Percentiles rank a stretch among this genome's conserved stretches.
These are phyloP conservation scores for Mycena haematopus DNA, from an alignment of 768 basidiomycete species.

Conservation along the genomic window DNA sequence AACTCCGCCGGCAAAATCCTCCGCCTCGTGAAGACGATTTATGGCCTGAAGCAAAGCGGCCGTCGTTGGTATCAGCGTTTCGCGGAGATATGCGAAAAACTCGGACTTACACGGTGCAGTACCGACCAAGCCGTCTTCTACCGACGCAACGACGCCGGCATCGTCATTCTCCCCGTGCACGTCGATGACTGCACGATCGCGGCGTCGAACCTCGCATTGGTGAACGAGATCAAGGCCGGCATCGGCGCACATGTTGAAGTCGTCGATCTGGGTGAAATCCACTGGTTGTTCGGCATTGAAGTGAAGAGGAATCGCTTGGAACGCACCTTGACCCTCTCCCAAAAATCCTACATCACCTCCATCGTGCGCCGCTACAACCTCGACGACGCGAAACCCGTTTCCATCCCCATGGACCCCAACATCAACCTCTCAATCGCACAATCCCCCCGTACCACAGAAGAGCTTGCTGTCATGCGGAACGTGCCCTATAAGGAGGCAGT, in stretches of 20 bases:
- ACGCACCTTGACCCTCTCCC: slow-evolving; percentile 35
- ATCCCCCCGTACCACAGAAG: too few species aligned
- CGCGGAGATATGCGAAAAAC: too few species aligned
- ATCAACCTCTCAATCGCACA: too few species aligned
- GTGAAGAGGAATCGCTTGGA: slow-evolving; percentile 13
- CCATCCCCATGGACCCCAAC: too few species aligned
- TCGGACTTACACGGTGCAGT: too few species aligned
- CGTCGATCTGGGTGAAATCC: slow-evolving; percentile 29
- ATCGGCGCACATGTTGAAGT: slow-evolving; percentile 18
- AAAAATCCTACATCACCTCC: too few species aligned
- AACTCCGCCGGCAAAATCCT: slow-evolving; percentile 7
- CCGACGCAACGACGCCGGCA: neutral
- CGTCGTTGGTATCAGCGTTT: slow-evolving; percentile 15
- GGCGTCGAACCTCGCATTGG: slow-evolving; percentile 10
- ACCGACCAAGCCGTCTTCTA: slow-evolving; percentile 26
- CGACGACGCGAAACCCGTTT: too few species aligned
- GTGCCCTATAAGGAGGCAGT: slow-evolving; percentile 32
- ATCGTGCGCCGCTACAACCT: too few species aligned
- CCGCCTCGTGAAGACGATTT: slow-evolving; percentile 14
- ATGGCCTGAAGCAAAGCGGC: slow-evolving; percentile 21
- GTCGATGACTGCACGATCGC: slow-evolving; percentile 33
- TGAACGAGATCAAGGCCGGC: slow-evolving; percentile 23
- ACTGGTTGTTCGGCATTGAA: slow-evolving; percentile 30
- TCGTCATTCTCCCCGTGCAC: slow-evolving; percentile 11
- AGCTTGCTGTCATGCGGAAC: too few species aligned